A percentile compares a stretch with the other conserved stretches of the same genome.
Evolutionary conservation across 208 protist genomes (phyloP).

Genomic region (Angomonas ambiguus): DNA sequence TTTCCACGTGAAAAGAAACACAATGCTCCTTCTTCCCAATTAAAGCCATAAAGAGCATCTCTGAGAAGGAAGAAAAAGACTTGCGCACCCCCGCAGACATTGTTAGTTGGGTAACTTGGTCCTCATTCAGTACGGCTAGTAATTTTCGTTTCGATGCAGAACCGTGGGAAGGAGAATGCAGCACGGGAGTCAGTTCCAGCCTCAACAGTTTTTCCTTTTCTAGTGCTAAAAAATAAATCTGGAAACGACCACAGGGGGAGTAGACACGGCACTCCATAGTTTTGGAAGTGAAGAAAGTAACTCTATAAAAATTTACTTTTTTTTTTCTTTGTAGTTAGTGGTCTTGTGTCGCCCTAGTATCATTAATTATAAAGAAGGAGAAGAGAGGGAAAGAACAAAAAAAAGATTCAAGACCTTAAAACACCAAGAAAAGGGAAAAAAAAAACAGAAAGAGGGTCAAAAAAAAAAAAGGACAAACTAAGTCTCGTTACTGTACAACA

Average conservation of each 20-base stretch:
- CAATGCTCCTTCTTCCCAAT: slow-evolving; percentile 42
- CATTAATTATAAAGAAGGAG: slow-evolving; percentile 1
- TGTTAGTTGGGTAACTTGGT: slow-evolving; percentile 55
- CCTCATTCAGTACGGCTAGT: slow-evolving; percentile 21
- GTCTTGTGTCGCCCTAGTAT: too few relatives aligned
- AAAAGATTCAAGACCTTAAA: not conserved
- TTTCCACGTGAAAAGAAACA: slow-evolving; percentile 77
- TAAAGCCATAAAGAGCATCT: slow-evolving; percentile 78
- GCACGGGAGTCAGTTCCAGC: slow-evolving; percentile 8
- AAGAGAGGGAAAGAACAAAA: not conserved
- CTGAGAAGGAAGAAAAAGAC: slow-evolving; percentile 50
- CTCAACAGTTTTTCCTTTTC: not conserved
- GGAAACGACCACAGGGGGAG: slow-evolving; percentile 67
- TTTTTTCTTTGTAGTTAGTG: not conserved
- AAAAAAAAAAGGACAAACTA: too few relatives aligned
- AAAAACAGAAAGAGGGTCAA: not conserved
- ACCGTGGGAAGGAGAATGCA: slow-evolving; percentile 32
- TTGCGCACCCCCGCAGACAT: slow-evolving; percentile 68
- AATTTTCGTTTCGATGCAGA: not conserved
- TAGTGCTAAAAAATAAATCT: slow-evolving; percentile 38
- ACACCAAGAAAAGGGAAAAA: not conserved
- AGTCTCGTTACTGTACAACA: too few relatives aligned
- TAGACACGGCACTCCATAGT: slow-evolving; percentile 62
- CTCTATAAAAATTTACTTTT: not conserved
- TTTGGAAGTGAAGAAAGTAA: slow-evolving; percentile 3